phyloP scores from a whole-genome alignment of 1,139 yeast species.

The Pichiaceae sp. region DNA sequence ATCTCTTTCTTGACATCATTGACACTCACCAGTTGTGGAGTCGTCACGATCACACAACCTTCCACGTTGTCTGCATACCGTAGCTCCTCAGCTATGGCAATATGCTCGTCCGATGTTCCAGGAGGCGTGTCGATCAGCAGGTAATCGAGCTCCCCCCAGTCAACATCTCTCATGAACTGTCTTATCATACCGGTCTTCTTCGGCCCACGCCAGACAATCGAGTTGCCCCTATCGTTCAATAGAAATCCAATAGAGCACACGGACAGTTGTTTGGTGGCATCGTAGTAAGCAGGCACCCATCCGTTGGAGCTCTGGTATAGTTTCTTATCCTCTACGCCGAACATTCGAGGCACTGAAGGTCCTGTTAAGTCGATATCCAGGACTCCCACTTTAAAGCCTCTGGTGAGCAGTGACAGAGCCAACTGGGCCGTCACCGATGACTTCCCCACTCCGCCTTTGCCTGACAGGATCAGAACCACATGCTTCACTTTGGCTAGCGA shows the following conservation, averaged over 20 bases:
- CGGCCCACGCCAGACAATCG: conserved; percentile 98
- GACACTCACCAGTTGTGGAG: conserved; percentile 91
- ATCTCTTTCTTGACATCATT: conserved; percentile 93
- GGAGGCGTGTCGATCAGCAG: conserved; percentile 95
- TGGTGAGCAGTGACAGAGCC: conserved; percentile 64
- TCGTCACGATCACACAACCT: conserved; percentile 91
- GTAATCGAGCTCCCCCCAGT: conserved; percentile 82
- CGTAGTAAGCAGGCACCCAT: conserved; percentile 80
- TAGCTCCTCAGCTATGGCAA: conserved; percentile 89
- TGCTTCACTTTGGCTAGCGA: conserved; percentile 63
- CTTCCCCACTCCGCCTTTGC: conserved; percentile 98
- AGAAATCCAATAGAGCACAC: conserved; percentile 92
- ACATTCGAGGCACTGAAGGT: conserved; percentile 94
- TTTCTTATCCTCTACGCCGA: conserved; percentile 75
- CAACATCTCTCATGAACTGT: conserved; percentile 84
- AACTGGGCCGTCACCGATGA: conserved; percentile 92
- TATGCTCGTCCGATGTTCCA: conserved; percentile 97
- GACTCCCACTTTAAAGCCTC: conserved; percentile 81
- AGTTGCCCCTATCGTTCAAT: conserved; percentile 72
- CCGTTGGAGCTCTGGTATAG: conserved; percentile 75
- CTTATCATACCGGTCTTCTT: conserved; percentile 96
- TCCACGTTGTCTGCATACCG: conserved; percentile 67
- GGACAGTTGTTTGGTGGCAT: conserved; percentile 30
- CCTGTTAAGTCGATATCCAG: conserved; percentile 94
- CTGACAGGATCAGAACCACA: conserved; percentile 74